phyloP scores from a whole-genome alignment of 78 protist species.

The Chrysochromulina parva region DNA sequence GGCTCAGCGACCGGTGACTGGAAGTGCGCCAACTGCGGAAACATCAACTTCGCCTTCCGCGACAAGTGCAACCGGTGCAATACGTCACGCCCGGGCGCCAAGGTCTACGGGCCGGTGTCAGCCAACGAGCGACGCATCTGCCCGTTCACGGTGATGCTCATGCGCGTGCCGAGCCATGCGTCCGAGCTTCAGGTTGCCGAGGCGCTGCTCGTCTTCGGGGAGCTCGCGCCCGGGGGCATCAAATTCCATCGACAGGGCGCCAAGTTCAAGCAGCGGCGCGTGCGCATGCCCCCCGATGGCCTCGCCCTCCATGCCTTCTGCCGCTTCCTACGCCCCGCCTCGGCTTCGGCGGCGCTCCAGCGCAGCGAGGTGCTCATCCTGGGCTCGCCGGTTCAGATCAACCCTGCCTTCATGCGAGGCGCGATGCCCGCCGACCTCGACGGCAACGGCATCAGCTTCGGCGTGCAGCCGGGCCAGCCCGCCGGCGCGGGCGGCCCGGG shows the following conservation, averaged over 20 bases:
- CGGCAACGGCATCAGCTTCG: background rate
- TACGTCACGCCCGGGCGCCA: background rate
- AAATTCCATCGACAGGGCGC: background rate
- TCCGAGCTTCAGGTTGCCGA: background rate
- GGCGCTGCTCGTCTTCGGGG: background rate
- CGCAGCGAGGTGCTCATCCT: background rate
- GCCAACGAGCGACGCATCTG: background rate
- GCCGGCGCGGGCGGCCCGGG: too few relatives aligned
- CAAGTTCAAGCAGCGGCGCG: slow-evolving; percentile 15
- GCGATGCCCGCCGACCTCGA: background rate
- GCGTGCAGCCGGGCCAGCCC: too few relatives aligned
- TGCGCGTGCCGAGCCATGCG: background rate
- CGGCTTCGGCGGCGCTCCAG: background rate
- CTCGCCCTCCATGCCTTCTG: background rate
- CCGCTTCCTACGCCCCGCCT: background rate
- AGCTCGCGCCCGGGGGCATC: background rate
- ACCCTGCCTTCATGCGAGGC: background rate
- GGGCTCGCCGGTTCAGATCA: background rate
- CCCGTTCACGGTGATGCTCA: background rate
- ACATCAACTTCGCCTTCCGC: slow-evolving; percentile 28
- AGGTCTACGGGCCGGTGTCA: background rate
- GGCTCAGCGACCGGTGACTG: background rate
- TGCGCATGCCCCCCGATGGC: background rate
- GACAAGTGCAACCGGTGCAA: slow-evolving; percentile 10
- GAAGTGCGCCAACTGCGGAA: background rate